A percentile compares a stretch with the other conserved stretches of the same genome.
phyloP scores from a whole-genome alignment of 2,329 filamentous ascomycete genomes.

The Penicillium glabrum region DNA sequence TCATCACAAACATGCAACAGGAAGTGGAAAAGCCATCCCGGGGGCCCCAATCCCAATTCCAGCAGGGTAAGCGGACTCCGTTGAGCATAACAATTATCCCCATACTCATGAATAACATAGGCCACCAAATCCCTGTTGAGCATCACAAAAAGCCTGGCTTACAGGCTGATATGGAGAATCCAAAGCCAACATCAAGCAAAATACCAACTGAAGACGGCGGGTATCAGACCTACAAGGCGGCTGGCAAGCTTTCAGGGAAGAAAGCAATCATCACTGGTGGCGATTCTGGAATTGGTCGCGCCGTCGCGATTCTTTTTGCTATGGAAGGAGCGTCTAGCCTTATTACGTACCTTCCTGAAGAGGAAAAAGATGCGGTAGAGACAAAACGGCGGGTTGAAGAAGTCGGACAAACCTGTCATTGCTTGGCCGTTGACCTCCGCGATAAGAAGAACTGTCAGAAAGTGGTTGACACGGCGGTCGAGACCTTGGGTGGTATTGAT shows the following conservation, averaged over 20 bases:
- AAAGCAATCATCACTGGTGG: constrained; percentile 79
- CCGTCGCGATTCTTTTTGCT: constrained; percentile 73
- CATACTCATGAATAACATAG: constrained; percentile 26
- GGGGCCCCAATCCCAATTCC: constrained; percentile 30
- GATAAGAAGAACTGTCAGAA: constrained; percentile 68
- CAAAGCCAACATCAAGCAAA: constrained; percentile 61
- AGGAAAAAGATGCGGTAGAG: constrained; percentile 72
- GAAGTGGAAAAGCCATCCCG: constrained; percentile 10
- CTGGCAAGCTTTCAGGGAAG: constrained; percentile 72
- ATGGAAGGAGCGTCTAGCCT: constrained; percentile 76
- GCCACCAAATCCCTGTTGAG: constrained; percentile 51
- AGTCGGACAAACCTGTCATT: constrained; percentile 64
- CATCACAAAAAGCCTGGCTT: constrained; percentile 56
- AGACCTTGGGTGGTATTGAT: constrained; percentile 68
- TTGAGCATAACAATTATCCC: not conserved
- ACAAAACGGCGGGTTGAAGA: constrained; percentile 71
- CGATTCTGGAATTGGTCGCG: constrained; percentile 75
- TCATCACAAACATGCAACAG: constrained; percentile 10
- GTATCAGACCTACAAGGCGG: constrained; percentile 69
- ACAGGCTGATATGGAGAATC: constrained; percentile 56
- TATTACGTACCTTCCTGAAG: constrained; percentile 72
- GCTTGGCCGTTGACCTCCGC: constrained; percentile 65
- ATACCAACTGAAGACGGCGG: constrained; percentile 68
- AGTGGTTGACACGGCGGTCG: constrained; percentile 65
- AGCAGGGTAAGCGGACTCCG: constrained; percentile 24